phyloP scores from a whole-genome alignment of 176 grass and related monocot genomes.

The Oryza meridionalis region DNA sequence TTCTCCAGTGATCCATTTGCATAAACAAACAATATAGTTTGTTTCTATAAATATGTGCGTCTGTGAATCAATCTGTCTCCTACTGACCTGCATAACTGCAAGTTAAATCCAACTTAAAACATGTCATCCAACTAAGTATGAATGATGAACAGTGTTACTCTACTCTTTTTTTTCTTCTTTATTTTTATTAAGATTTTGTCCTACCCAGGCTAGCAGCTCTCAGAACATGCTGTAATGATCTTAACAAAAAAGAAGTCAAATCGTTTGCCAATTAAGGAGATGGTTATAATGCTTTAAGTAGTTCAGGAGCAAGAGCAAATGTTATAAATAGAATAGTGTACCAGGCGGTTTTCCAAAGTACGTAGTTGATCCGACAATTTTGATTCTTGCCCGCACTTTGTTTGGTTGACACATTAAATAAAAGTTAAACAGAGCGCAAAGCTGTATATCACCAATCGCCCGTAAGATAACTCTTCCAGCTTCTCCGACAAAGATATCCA shows the following conservation, averaged over 20 bases:
- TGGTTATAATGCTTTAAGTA: no score
- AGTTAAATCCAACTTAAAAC: not conserved
- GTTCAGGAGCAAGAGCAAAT: not conserved
- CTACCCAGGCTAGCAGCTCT: not conserved
- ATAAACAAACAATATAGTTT: not conserved
- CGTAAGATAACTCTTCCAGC: not conserved
- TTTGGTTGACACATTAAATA: not conserved
- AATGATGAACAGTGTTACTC: not conserved
- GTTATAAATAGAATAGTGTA: not conserved
- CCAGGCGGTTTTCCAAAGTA: not conserved
- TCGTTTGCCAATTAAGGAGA: not conserved
- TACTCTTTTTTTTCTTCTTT: not conserved
- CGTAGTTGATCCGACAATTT: not conserved
- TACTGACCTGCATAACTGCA: not conserved
- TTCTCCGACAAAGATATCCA: not conserved
- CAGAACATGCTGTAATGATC: no score
- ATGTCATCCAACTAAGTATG: not conserved
- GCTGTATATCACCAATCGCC: no score
- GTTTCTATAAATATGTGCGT: not conserved
- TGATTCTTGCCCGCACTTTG: not conserved
- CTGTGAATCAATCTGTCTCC: not conserved
- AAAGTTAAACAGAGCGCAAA: not conserved
- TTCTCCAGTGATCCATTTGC: not conserved
- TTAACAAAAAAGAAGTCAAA: no score
- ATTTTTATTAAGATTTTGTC: not conserved